Conservation (phyloP, 2,329 filamentous ascomycete species). For the Microcera coccophila region DNA sequence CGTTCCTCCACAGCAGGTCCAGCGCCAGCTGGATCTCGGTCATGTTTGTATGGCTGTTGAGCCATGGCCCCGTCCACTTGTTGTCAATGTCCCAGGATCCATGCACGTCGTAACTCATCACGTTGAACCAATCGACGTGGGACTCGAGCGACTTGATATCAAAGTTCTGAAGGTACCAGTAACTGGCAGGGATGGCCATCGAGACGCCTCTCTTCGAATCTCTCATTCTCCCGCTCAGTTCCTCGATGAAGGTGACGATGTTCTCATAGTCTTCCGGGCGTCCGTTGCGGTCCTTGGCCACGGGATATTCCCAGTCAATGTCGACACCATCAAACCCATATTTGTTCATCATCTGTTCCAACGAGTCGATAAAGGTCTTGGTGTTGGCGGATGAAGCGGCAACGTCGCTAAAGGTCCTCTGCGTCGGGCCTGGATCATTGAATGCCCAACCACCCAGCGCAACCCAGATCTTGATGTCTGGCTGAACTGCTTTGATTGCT, state of each 20-base stretch:
- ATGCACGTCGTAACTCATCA: slow-evolving; percentile 44
- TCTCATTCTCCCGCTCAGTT: slow-evolving; percentile 4
- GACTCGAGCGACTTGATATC: slow-evolving; percentile 18
- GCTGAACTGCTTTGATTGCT: slow-evolving; percentile 16
- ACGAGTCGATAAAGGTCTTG: slow-evolving; percentile 34
- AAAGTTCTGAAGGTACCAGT: slow-evolving; percentile 29
- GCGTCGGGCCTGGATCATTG: slow-evolving; percentile 30
- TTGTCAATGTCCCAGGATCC: slow-evolving; percentile 33
- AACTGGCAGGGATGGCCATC: slow-evolving; percentile 25
- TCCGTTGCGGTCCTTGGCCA: slow-evolving; percentile 23
- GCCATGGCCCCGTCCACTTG: slow-evolving; percentile 23
- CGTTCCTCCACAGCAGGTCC: slow-evolving; percentile 45
- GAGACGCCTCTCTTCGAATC: slow-evolving; percentile 8
- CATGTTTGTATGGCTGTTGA: slow-evolving; percentile 40
- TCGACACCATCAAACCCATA: slow-evolving; percentile 29
- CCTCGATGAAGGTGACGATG: slow-evolving; percentile 19
- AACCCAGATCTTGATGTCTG: slow-evolving; percentile 34
- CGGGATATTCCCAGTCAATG: slow-evolving; percentile 29
- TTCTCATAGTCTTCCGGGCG: slow-evolving; percentile 19
- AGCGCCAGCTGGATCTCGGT: slow-evolving; percentile 41
- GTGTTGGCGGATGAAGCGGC: slow-evolving; percentile 19
- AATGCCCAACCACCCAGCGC: slow-evolving; percentile 41
- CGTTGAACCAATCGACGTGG: slow-evolving; percentile 37
- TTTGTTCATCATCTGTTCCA: slow-evolving; percentile 23
- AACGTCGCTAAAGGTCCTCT: slow-evolving; percentile 27